Evolutionary conservation across 768 basidiomycete species (phyloP).

Genomic region (Pisolithus orientalis): DNA sequence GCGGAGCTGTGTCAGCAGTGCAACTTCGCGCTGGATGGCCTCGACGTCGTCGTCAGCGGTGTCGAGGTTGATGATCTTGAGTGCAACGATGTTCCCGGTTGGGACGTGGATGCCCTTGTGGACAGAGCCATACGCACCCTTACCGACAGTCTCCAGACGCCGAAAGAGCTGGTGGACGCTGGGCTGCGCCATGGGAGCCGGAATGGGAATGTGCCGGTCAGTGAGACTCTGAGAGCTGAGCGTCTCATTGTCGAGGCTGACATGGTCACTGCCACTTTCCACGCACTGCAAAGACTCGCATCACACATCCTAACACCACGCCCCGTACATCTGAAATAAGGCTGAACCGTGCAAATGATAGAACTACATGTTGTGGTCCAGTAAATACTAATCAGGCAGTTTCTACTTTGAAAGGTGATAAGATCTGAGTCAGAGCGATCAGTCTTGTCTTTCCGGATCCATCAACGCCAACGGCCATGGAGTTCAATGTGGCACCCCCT

Average conservation of each 20-base stretch:
- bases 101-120: conserved; percentile 84
- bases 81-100: conserved; percentile 84
- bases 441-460: neutral
- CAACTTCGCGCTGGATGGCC: conserved; percentile 95
- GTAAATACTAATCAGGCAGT: conserved; percentile 7
- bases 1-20: conserved; percentile 82
- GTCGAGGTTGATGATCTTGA: conserved; percentile 99
- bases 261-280: too few species aligned
- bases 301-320: too few species aligned
- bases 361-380: conserved; percentile 4
- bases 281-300: too few species aligned
- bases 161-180: conserved; percentile 77
- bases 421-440: conserved; percentile 15
- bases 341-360: too few species aligned
- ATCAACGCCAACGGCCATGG: conserved; percentile 31
- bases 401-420: neutral
- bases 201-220: neutral
- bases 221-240: too few species aligned
- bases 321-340: too few species aligned
- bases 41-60: conserved; percentile 93
- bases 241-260: too few species aligned
- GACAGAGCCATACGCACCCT: conserved; percentile 94
- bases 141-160: conserved; percentile 89
- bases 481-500: conserved; percentile 51
- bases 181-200: conserved; percentile 37